Conservation (phyloP, 768 basidiomycete species). For the Antrodiella citrinella region DNA sequence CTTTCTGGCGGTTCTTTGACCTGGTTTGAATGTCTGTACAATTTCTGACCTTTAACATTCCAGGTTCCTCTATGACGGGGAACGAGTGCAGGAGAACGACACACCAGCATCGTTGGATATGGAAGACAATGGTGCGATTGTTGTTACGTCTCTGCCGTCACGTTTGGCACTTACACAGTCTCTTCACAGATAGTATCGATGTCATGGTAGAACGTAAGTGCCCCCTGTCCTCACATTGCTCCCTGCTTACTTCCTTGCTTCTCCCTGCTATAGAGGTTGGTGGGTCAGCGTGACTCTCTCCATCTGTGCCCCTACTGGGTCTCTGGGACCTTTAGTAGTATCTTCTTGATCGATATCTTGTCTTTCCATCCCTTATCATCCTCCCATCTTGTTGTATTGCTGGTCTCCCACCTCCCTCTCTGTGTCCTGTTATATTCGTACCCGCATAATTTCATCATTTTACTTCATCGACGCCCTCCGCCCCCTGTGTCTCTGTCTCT, state of each 20-base stretch:
- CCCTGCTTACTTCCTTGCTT: constrained; percentile 2
- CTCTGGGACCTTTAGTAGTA: neutral
- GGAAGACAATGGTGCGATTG: constrained; percentile 78
- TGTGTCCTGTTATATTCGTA: neutral
- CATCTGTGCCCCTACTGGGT: neutral
- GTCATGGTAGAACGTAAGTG: constrained; percentile 94
- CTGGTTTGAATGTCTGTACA: neutral
- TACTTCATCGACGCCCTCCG: too few species aligned
- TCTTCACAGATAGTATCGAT: constrained; percentile 74
- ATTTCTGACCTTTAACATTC: neutral
- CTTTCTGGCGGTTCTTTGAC: too few species aligned
- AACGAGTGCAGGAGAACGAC: constrained; percentile 80
- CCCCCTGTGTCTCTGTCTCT: too few species aligned
- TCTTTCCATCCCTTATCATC: neutral
- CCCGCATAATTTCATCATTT: neutral
- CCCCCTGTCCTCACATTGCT: constrained; percentile 1
- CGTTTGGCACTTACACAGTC: neutral
- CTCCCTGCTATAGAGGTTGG: constrained; percentile 26
- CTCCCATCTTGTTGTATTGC: neutral
- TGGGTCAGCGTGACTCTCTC: constrained; percentile 16
- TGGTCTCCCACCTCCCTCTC: neutral
- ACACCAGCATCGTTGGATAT: constrained; percentile 80
- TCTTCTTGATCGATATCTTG: neutral
- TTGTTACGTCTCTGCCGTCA: neutral
- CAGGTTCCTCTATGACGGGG: constrained; percentile 90